Evolutionary conservation across 2,329 filamentous ascomycete species (phyloP).

Genomic region (Colletotrichum karsti): DNA sequence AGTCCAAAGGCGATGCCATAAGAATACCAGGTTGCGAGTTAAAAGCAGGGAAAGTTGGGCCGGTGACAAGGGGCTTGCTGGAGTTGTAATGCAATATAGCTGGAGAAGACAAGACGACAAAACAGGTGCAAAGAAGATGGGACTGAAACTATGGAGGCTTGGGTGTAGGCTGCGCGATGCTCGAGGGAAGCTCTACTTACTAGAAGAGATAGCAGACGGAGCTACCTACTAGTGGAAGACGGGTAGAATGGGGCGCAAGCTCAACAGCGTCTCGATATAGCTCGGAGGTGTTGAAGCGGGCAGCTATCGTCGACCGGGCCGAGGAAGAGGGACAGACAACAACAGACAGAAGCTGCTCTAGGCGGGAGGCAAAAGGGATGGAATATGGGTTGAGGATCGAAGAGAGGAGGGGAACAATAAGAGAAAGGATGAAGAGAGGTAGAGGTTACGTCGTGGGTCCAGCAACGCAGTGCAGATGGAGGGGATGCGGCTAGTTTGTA

Average conservation of each 20-base stretch:
- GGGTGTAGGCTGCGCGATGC: background rate
- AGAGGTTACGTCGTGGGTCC: slow-evolving; percentile 16
- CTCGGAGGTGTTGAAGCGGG: background rate
- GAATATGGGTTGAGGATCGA: background rate
- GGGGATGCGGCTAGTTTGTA: slow-evolving; percentile 11
- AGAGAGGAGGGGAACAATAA: background rate
- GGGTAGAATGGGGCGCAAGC: slow-evolving; percentile 9
- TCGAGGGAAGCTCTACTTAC: slow-evolving; percentile 20
- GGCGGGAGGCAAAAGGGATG: background rate
- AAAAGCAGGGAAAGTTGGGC: background rate
- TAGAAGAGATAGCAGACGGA: background rate
- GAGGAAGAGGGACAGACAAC: background rate
- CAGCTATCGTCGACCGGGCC: background rate
- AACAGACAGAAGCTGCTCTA: background rate
- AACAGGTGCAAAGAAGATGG: background rate
- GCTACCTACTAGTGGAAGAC: slow-evolving; percentile 24
- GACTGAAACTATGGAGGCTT: background rate
- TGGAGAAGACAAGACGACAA: background rate
- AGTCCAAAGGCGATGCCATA: background rate
- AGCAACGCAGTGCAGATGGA: background rate
- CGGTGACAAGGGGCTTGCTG: background rate
- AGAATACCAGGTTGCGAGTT: background rate
- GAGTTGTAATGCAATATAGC: too few species aligned
- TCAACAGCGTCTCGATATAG: slow-evolving; percentile 6
- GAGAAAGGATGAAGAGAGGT: background rate